A percentile compares a stretch with the other conserved stretches of the same genome.
These are phyloP conservation scores for Claviceps sp. DNA, from an alignment of 2,329 filamentous ascomycete genomes.

Conservation along the genomic window DNA sequence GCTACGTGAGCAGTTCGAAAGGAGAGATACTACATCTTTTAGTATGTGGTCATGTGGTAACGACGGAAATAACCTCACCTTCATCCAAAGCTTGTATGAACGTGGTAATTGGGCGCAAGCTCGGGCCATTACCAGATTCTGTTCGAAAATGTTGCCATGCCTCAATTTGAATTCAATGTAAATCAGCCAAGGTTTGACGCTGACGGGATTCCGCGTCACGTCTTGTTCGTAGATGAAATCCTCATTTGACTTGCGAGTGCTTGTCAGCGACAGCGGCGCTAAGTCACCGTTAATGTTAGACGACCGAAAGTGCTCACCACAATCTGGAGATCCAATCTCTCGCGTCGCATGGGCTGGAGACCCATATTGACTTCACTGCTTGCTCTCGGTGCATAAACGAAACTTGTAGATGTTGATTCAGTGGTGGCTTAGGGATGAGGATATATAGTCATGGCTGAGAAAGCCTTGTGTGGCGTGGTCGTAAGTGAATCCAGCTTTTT, in stretches of 20 bases:
- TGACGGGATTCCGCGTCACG: conserved; percentile 70
- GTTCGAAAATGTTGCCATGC: conserved; percentile 73
- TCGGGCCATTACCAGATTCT: conserved; percentile 77
- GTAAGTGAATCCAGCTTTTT: not conserved
- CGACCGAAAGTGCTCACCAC: conserved; percentile 21
- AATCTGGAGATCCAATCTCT: conserved; percentile 2
- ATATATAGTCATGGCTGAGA: not conserved
- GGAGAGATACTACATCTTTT: conserved; percentile 54
- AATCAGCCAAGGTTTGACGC: conserved; percentile 85
- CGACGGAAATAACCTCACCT: conserved; percentile 36
- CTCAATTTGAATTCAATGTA: conserved; percentile 86
- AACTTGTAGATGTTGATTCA: not conserved
- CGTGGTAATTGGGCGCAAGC: conserved; percentile 81
- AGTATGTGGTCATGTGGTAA: conserved; percentile 5
- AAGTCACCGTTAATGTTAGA: not conserved
- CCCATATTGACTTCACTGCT: not conserved
- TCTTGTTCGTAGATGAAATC: conserved; percentile 96
- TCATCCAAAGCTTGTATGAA: conserved; percentile 97
- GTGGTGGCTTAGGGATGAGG: not conserved
- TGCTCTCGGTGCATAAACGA: not conserved
- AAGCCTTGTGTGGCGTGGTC: not conserved
- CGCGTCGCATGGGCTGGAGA: not conserved
- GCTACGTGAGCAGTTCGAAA: conserved; percentile 71
- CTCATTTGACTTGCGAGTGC: conserved; percentile 54
- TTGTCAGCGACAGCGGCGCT: not conserved